phyloP scores from a whole-genome alignment of 208 protist species.

The Leishmania tarentolae region DNA sequence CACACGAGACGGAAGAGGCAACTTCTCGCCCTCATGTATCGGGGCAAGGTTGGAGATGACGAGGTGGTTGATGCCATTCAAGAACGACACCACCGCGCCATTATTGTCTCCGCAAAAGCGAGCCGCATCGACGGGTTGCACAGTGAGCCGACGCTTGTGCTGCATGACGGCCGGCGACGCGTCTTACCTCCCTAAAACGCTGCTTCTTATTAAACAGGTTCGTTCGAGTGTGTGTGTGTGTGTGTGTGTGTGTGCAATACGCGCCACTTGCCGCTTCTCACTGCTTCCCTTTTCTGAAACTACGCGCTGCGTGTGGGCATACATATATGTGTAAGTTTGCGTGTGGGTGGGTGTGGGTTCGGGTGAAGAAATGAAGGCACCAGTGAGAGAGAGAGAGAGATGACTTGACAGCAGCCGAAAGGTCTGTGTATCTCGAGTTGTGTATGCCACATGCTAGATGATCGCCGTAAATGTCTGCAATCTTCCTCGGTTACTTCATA shows the following conservation, averaged over 20 bases:
- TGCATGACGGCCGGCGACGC: constrained; percentile 6
- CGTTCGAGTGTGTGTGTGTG: background rate
- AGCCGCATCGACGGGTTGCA: constrained; percentile 27
- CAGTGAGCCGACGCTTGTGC: constrained; percentile 29
- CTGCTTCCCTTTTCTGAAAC: background rate
- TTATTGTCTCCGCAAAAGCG: constrained; percentile 30
- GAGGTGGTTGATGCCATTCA: constrained; percentile 42
- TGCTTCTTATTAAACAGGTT: background rate
- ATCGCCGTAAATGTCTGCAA: background rate
- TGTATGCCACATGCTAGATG: background rate
- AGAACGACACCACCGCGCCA: constrained; percentile 36
- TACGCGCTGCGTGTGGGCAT: background rate
- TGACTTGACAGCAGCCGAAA: background rate
- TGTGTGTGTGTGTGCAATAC: background rate
- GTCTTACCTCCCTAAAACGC: background rate
- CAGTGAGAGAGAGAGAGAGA: background rate
- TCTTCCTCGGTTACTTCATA: no score
- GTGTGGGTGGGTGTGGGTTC: no score
- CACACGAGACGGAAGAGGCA: constrained; percentile 34
- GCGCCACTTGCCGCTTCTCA: background rate
- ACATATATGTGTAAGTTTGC: no score
- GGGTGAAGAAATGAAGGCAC: background rate
- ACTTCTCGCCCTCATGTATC: constrained; percentile 20
- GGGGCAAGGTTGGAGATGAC: constrained; percentile 22
- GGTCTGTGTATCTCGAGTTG: background rate